These are phyloP conservation scores for Polymyxa betae DNA, from an alignment of 208 protist species.

Conservation along the genomic window DNA sequence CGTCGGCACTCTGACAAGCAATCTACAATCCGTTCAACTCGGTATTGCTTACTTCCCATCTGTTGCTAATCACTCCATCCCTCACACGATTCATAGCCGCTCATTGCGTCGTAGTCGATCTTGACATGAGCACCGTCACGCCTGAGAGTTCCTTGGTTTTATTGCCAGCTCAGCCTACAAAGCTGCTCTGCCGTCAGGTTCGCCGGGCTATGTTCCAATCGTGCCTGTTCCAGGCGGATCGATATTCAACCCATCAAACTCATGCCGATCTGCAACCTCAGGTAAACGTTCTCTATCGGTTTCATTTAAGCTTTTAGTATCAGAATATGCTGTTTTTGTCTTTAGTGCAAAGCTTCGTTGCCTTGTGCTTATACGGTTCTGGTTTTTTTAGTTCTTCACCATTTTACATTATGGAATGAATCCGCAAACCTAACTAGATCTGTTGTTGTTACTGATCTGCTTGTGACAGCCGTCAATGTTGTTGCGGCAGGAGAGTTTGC, in stretches of 20 bases:
- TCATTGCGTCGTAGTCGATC: slow-evolving; percentile 20
- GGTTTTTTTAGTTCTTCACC: too few relatives aligned
- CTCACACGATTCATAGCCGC: background rate
- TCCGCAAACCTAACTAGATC: too few relatives aligned
- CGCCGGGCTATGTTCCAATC: background rate
- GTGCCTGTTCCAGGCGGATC: background rate
- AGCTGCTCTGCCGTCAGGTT: slow-evolving; percentile 2
- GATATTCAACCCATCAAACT: background rate
- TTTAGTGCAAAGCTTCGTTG: too few relatives aligned
- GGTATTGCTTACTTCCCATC: background rate
- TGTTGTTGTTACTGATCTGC: too few relatives aligned
- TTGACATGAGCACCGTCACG: slow-evolving; percentile 48
- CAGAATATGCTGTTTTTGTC: background rate
- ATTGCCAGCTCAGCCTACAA: slow-evolving; percentile 36
- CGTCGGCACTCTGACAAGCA: slow-evolving; percentile 1
- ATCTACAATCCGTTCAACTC: slow-evolving; percentile 27
- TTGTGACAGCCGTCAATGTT: background rate
- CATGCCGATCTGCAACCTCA: background rate
- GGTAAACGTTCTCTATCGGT: background rate
- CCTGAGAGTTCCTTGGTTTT: slow-evolving; percentile 1
- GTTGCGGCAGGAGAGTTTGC: background rate
- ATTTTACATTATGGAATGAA: too few relatives aligned
- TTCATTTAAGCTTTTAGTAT: background rate
- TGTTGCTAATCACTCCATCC: background rate
- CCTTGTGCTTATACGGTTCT: too few relatives aligned